phyloP scores from a whole-genome alignment of 78 protist genomes.

The Diacronema lutheri region DNA sequence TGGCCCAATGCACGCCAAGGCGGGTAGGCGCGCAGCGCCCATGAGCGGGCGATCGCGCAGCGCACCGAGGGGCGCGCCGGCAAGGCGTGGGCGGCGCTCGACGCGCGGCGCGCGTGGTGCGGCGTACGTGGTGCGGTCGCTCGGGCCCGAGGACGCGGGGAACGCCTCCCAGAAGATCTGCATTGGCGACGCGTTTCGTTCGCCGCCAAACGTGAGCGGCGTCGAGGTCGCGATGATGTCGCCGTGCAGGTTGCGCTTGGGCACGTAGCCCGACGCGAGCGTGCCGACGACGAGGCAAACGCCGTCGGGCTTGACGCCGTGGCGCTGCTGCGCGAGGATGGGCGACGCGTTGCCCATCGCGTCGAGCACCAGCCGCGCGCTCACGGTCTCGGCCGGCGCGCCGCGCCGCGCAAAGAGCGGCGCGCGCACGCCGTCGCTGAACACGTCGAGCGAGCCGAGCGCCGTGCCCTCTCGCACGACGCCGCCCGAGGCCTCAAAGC shows the following conservation, averaged over 20 bases:
- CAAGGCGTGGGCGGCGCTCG: too few species aligned
- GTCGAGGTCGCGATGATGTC: neutral
- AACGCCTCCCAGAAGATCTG: constrained; percentile 10
- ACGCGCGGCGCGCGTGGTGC: too few species aligned
- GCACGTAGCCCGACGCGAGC: neutral
- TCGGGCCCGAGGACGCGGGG: neutral
- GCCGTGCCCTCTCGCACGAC: neutral
- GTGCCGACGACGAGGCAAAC: constrained; percentile 26
- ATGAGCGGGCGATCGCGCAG: too few species aligned
- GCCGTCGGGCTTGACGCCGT: neutral
- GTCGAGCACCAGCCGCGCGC: constrained; percentile 13
- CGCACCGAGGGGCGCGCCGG: too few species aligned
- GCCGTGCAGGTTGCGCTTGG: neutral
- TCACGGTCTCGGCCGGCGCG: neutral
- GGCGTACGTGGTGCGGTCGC: neutral
- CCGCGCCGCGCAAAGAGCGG: too few species aligned
- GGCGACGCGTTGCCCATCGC: constrained; percentile 9
- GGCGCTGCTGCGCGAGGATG: constrained; percentile 1
- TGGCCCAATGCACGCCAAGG: too few species aligned
- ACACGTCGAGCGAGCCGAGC: neutral
- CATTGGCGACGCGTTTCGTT: neutral
- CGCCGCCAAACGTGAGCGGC: too few species aligned
- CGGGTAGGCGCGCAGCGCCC: too few species aligned
- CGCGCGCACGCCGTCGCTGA: neutral
- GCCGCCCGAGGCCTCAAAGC: neutral